These are phyloP conservation scores for Hymenoscyphus repandus DNA, from an alignment of 2,329 filamentous ascomycete species.

Conservation along the genomic window DNA sequence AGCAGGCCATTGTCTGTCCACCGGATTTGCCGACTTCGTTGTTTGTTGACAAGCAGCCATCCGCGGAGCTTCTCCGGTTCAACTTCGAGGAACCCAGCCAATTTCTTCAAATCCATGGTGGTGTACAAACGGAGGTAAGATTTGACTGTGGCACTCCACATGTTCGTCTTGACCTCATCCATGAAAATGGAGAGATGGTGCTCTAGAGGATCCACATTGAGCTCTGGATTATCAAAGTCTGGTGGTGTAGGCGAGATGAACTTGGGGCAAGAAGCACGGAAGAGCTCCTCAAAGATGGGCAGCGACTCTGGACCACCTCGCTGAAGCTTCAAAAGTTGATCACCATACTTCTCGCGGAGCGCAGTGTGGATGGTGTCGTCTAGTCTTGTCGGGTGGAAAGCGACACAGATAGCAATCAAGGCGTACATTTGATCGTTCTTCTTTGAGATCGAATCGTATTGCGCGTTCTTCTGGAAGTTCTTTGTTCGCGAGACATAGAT, in stretches of 20 bases:
- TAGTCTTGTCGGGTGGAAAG: slow-evolving; percentile 92
- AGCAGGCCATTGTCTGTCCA: slow-evolving; percentile 87
- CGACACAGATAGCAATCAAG: slow-evolving; percentile 96
- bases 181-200: slow-evolving; percentile 98
- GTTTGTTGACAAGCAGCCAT: slow-evolving; percentile 96
- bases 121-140: slow-evolving; percentile 99
- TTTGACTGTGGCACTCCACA: slow-evolving; percentile 96
- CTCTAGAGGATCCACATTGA: slow-evolving; percentile 95
- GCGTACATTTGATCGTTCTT: slow-evolving; percentile 99
- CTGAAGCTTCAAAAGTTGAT: slow-evolving; percentile 95
- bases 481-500: slow-evolving; percentile 98
- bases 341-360: slow-evolving; percentile 97
- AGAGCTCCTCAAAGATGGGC: slow-evolving; percentile 96
- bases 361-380: slow-evolving; percentile 99
- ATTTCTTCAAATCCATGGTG: slow-evolving; percentile 98
- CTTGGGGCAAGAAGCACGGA: slow-evolving; percentile 96
- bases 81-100: slow-evolving; percentile 94
- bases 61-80: slow-evolving; percentile 92
- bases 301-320: slow-evolving; percentile 92
- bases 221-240: slow-evolving; percentile 93
- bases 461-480: slow-evolving; percentile 99
- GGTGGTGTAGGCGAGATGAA: slow-evolving; percentile 97
- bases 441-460: slow-evolving; percentile 98
- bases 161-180: slow-evolving; percentile 99
- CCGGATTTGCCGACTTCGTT: slow-evolving; percentile 92